These are phyloP conservation scores for Xylariaceae sp. DNA, from an alignment of 2,329 filamentous ascomycete genomes.

Conservation along the genomic window DNA sequence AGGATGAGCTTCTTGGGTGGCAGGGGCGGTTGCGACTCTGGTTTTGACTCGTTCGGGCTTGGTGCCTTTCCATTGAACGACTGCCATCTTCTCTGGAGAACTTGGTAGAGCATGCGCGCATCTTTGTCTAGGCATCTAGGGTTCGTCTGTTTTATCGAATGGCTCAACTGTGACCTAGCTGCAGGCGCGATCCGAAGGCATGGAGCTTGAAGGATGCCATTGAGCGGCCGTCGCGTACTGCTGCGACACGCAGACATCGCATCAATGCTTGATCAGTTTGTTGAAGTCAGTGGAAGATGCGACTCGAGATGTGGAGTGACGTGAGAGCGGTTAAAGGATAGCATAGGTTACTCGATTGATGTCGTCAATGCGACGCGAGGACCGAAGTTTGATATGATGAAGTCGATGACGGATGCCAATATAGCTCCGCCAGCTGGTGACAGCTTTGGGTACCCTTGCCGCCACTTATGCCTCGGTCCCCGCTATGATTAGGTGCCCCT, in stretches of 20 bases:
- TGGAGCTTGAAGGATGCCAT: conserved; percentile 15
- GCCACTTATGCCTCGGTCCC: no score
- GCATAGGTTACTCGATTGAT: no score
- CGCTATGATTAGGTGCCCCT: no score
- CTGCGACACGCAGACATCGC: conserved; percentile 23
- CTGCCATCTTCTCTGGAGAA: conserved; percentile 25
- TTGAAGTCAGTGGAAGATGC: no score
- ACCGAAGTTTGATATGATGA: no score
- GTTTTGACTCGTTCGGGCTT: conserved; percentile 19
- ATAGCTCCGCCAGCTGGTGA: no score
- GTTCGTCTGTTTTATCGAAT: conserved; percentile 4
- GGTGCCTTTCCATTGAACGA: conserved; percentile 22
- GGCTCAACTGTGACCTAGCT: conserved; percentile 7
- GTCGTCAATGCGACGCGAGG: no score
- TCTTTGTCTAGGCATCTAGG: conserved; percentile 8
- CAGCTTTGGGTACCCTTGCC: no score
- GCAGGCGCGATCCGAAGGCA: conserved; percentile 15
- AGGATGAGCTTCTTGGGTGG: conserved; percentile 26
- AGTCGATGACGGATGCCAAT: no score
- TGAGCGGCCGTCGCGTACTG: conserved; percentile 14
- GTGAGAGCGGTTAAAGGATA: no score
- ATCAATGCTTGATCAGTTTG: neutral
- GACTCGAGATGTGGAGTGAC: no score
- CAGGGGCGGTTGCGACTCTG: conserved; percentile 24
- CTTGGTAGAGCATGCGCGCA: conserved; percentile 7